Evolutionary conservation across 2,329 filamentous ascomycete genomes (phyloP), one percentile per base, ranked within the genome.

Genomic region (Beauveria caledonica): DNA sequence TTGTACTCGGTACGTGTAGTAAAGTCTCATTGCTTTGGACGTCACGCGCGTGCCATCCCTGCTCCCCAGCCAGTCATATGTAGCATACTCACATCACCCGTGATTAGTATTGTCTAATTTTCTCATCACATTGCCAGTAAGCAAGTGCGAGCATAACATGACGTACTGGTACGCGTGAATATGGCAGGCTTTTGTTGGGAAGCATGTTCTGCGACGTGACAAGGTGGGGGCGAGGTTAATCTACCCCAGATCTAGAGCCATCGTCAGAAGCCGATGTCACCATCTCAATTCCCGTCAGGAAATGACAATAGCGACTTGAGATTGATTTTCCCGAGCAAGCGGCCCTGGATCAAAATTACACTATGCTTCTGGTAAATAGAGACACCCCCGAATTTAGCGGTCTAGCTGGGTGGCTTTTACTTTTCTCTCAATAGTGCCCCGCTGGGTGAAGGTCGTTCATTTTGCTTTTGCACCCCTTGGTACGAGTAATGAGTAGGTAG

Each of bases 191-290:
- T 56, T 29, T 42, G 33, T 36, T 36, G 25, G 10, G 25, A 23
- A 10, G 13, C 5, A 45, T 55, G 39, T 11, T 21, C 40, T 40
- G 50, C 33, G 25, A 15, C 49, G 13, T 52, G 29, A 44, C 33
- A n/a, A 13, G 17, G 44, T n/a, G 44, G 29, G n/a, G 29, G 8
- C 17, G 11, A 36, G 15, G 45, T 49, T 58, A 45, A 50, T 40
- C 55, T 50, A 58, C 55, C 55, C 55, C 55, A 42, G 45, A 58
- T 58, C 50, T 58, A 50, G 42, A 46, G 42, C 42, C 54, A 57
- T 27, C 29, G 44, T 57, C 42, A 25, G 29, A 40, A 23, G 21
- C 29, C 45, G 55, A 58, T 58, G 45, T 50, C 23, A 58, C 33
- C 55, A 58, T 58, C 33, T 40, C 45, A 48, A 44, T 23, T 27